phyloP scores from a whole-genome alignment of 495 filamentous ascomycete species.

The Aspergillus funiculosus region DNA sequence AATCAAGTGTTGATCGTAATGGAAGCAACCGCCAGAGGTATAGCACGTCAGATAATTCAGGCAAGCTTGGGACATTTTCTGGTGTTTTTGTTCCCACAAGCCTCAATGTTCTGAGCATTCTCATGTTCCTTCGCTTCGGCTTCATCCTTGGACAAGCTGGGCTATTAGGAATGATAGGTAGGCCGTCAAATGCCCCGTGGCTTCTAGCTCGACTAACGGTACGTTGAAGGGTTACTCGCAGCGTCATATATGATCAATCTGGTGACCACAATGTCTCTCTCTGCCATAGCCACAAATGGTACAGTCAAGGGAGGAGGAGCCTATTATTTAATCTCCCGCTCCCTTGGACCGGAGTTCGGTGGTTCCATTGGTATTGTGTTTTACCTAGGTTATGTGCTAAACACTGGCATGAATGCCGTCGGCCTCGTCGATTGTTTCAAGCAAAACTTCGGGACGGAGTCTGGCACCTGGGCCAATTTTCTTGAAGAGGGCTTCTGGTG shows the following conservation, averaged over 20 bases:
- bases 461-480: slow-evolving; percentile 54
- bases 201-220: background rate
- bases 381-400: slow-evolving; percentile 77
- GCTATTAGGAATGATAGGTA: slow-evolving; percentile 74
- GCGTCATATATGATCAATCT: slow-evolving; percentile 72
- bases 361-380: slow-evolving; percentile 90
- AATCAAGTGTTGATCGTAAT: slow-evolving; percentile 29
- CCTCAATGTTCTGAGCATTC: slow-evolving; percentile 84
- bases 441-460: slow-evolving; percentile 61
- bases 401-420: slow-evolving; percentile 84
- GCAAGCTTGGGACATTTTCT: slow-evolving; percentile 68
- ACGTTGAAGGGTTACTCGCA: slow-evolving; percentile 56
- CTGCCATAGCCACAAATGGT: slow-evolving; percentile 84
- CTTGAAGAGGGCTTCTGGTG: slow-evolving; percentile 72
- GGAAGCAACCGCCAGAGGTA: slow-evolving; percentile 36
- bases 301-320: slow-evolving; percentile 84
- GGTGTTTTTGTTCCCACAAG: slow-evolving; percentile 84
- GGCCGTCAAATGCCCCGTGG: slow-evolving; percentile 10
- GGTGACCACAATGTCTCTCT: slow-evolving; percentile 78
- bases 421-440: slow-evolving; percentile 78
- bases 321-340: slow-evolving; percentile 84
- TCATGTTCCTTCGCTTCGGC: slow-evolving; percentile 85
- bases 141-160: slow-evolving; percentile 75
- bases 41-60: slow-evolving; percentile 44
- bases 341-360: slow-evolving; percentile 81